Evolutionary conservation across 192 early-diverging fungal genomes (phyloP).

Genomic region (Entophlyctis helioformis): DNA sequence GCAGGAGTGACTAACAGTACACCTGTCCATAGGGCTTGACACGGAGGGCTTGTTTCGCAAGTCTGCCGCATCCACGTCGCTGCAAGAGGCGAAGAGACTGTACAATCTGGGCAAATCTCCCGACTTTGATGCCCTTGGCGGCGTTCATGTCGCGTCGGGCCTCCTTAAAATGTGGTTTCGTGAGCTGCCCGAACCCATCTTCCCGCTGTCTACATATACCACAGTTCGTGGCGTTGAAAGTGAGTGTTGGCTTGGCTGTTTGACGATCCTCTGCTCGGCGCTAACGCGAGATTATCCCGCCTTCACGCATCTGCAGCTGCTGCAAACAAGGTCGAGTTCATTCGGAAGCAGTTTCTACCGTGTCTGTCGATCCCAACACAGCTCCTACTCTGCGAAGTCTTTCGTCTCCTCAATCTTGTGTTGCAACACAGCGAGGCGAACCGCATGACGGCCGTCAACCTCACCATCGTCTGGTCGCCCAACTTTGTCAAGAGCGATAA

Average conservation of each 20-base stretch:
- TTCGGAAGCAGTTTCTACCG: conserved; percentile 12
- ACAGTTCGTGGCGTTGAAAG: conserved; percentile 33
- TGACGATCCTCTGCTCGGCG: too few species aligned
- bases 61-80: conserved; percentile 57
- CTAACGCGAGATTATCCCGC: too few species aligned
- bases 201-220: conserved; percentile 44
- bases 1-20: too few species aligned
- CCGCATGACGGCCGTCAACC: conserved; percentile 72
- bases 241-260: too few species aligned
- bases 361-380: conserved; percentile 10
- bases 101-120: conserved; percentile 22
- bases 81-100: conserved; percentile 50
- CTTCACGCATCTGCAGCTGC: too few species aligned
- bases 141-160: conserved; percentile 69
- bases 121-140: conserved; percentile 20
- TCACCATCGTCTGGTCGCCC: conserved; percentile 78
- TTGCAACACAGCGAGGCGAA: conserved; percentile 54
- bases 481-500: conserved; percentile 56
- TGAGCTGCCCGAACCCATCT: conserved; percentile 73
- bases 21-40: conserved; percentile 44
- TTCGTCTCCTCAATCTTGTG: conserved; percentile 57
- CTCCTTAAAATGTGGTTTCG: conserved; percentile 75
- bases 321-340: conserved; percentile 11
- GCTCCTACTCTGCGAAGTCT: conserved; percentile 38
- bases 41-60: conserved; percentile 78